These are phyloP conservation scores for Aspergillus ustus DNA, from an alignment of 2,329 filamentous ascomycete species.

Conservation along the genomic window DNA sequence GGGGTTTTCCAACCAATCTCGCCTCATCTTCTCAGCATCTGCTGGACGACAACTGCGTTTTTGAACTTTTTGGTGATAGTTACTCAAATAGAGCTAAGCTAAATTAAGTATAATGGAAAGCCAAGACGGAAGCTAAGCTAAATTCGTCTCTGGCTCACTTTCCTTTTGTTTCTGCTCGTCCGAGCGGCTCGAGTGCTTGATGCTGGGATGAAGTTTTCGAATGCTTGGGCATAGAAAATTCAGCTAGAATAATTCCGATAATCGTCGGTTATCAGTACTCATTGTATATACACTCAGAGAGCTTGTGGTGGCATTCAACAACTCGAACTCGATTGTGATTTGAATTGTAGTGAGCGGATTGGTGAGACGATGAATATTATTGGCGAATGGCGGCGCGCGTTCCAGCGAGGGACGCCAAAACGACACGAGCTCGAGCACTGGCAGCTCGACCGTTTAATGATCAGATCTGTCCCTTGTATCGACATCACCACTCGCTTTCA, in stretches of 20 bases:
- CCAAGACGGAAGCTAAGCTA: not conserved
- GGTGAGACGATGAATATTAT: not conserved
- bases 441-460: constrained; percentile 1
- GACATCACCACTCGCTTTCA: constrained; percentile 16
- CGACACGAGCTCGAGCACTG: constrained; percentile 14
- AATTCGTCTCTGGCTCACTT: not conserved
- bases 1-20: too few species aligned
- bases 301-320: not conserved
- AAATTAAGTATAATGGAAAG: not conserved
- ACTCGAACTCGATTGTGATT: not conserved
- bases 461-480: constrained; percentile 3
- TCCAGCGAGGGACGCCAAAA: constrained; percentile 16
- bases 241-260: too few species aligned
- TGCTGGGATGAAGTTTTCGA: not conserved
- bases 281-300: too few species aligned
- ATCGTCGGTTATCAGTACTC: too few species aligned
- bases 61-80: not conserved
- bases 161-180: not conserved
- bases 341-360: not conserved
- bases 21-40: not conserved
- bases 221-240: too few species aligned
- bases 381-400: constrained; percentile 17
- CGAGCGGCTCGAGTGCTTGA: not conserved
- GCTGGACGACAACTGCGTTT: not conserved
- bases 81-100: not conserved